phyloP scores from a whole-genome alignment of 257 asterid species.

The Orobanche coerulescens region DNA sequence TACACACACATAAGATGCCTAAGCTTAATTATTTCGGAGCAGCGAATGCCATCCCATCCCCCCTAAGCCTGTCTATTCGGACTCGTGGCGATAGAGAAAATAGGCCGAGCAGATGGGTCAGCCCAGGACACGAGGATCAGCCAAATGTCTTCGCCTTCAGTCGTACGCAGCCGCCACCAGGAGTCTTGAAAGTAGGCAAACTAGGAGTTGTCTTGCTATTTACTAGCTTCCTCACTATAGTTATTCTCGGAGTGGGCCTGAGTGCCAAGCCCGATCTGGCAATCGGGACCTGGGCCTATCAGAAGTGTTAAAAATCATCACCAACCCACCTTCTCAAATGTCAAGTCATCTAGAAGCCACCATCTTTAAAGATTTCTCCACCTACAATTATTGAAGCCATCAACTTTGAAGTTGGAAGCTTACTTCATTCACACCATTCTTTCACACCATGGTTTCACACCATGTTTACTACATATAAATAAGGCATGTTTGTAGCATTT shows the following conservation, averaged over 20 bases:
- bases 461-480: too few relatives aligned
- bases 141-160: constrained; percentile 62
- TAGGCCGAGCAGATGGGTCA: constrained; percentile 60
- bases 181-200: constrained; percentile 77
- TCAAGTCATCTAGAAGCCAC: too few relatives aligned
- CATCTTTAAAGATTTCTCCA: too few relatives aligned
- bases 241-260: constrained; percentile 90
- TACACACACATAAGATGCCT: too few relatives aligned
- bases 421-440: too few relatives aligned
- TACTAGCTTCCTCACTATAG: constrained; percentile 73
- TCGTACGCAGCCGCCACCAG: constrained; percentile 53
- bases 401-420: too few relatives aligned
- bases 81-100: constrained; percentile 48
- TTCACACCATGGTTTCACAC: too few relatives aligned
- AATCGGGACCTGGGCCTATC: constrained; percentile 96
- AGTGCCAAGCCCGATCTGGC: constrained; percentile 95
- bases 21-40: constrained; percentile 43
- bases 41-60: constrained; percentile 46
- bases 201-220: constrained; percentile 88
- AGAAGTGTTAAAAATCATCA: too few relatives aligned
- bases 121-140: constrained; percentile 75
- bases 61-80: constrained; percentile 45
- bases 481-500: too few relatives aligned
- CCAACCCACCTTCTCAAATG: too few relatives aligned
- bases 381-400: too few relatives aligned